Evolutionary conservation across 2,329 filamentous ascomycete species (phyloP).

Genomic region (Arthrinium puccinioides): DNA sequence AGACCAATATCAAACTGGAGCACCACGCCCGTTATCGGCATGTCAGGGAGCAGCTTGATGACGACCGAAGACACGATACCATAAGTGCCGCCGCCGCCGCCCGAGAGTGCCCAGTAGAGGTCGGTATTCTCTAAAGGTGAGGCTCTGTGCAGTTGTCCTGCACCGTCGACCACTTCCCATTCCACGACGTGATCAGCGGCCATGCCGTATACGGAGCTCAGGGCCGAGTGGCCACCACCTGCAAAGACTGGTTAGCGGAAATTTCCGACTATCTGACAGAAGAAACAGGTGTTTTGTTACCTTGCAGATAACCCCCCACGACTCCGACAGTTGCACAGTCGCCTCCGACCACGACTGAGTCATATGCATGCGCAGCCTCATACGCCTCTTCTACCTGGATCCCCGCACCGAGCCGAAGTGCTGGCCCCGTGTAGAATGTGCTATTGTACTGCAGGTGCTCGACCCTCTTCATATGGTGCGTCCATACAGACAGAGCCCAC

Average conservation of each 20-base stretch:
- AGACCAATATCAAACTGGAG: conserved; percentile 4
- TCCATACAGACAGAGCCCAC: conserved; percentile 30
- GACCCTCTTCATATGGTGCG: conserved; percentile 28
- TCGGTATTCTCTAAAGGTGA: conserved; percentile 34
- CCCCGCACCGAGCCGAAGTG: conserved; percentile 41
- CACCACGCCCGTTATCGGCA: conserved; percentile 10
- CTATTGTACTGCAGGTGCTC: conserved; percentile 17
- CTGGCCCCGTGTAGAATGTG: conserved; percentile 33
- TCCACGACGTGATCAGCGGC: conserved; percentile 50
- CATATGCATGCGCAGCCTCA: conserved; percentile 23
- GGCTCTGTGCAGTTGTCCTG: conserved; percentile 25
- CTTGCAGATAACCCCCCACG: conserved; percentile 49
- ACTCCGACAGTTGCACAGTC: conserved; percentile 42
- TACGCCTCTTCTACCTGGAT: conserved; percentile 33
- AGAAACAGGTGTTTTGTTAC: neutral
- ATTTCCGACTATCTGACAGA: too few species aligned
- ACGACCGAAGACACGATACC: conserved; percentile 31
- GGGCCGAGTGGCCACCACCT: conserved; percentile 50
- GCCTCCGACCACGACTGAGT: conserved; percentile 37
- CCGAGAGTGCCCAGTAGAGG: conserved; percentile 45
- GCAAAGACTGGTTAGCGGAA: too few species aligned
- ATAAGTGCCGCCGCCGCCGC: conserved; percentile 42
- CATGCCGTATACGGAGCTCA: conserved; percentile 47
- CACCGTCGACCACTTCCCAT: conserved; percentile 34
- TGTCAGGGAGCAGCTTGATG: conserved; percentile 12